These are phyloP conservation scores for Blepharisma undulans DNA, from an alignment of 169 alveolate genomes.

Conservation along the genomic window DNA sequence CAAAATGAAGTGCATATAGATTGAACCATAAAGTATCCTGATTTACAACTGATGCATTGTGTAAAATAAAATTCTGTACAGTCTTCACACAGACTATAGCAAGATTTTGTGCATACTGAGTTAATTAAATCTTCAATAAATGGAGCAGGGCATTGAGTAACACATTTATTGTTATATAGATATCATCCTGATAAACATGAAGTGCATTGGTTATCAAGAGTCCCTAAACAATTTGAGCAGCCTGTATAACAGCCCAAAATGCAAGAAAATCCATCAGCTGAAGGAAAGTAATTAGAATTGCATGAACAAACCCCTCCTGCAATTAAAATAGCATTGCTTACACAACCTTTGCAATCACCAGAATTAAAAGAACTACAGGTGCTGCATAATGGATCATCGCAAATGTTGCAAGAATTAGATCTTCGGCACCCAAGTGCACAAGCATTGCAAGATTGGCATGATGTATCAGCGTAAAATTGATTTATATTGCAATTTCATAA, in stretches of 20 bases:
- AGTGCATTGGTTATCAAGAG: not conserved
- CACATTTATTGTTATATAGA: not conserved
- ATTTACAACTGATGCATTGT: not conserved
- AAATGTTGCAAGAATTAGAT: not conserved
- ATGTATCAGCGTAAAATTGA: no score
- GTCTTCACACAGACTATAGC: not conserved
- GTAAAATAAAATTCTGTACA: not conserved
- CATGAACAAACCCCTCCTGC: not conserved
- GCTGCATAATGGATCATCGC: not conserved
- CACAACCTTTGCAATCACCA: not conserved
- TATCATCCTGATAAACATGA: not conserved
- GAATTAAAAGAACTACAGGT: not conserved
- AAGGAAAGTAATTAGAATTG: no score
- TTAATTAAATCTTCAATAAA: not conserved
- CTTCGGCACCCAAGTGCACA: not conserved
- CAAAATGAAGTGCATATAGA: no score
- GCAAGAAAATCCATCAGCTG: no score
- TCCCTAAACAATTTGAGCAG: slow-evolving; percentile 1
- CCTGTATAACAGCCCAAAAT: not conserved
- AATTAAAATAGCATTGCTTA: no score
- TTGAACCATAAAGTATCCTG: not conserved
- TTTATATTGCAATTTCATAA: no score
- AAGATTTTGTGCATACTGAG: not conserved
- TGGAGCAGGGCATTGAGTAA: not conserved
- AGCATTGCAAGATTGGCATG: no score